Percentiles rank a stretch among this genome's conserved stretches.
Conservation (phyloP, 495 filamentous ascomycete species). For the Paragyromitra xinjiangensis region DNA sequence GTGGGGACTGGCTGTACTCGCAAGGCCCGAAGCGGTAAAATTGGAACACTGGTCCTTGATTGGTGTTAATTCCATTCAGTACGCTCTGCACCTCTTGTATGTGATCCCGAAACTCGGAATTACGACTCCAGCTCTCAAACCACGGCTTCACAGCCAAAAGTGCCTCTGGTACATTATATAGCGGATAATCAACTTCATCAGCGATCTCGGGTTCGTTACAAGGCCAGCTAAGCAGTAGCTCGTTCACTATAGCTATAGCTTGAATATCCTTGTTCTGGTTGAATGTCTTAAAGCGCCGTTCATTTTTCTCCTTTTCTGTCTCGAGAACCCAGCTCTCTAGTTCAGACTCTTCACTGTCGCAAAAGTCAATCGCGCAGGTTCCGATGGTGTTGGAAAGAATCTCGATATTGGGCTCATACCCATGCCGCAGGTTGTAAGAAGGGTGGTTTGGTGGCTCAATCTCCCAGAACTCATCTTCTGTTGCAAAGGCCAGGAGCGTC, state of each 20-base stretch:
- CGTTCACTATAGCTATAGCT: not conserved
- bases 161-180: not conserved
- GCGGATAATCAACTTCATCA: constrained; percentile 1
- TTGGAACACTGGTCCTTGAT: not conserved
- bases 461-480: constrained; percentile 42
- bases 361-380: constrained; percentile 8
- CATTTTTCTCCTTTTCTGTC: constrained; percentile 3
- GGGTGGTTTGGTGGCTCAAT: constrained; percentile 15
- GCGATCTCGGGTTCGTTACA: constrained; percentile 2
- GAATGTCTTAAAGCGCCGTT: constrained; percentile 28
- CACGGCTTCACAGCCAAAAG: not conserved
- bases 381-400: not conserved
- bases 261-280: constrained; percentile 8
- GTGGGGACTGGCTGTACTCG: constrained; percentile 5
- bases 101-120: constrained; percentile 21
- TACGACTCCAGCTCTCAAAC: constrained; percentile 26
- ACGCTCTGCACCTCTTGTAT: not conserved
- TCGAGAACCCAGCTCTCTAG: constrained; percentile 8
- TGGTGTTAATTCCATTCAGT: constrained; percentile 12
- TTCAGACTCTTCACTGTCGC: constrained; percentile 25
- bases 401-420: constrained; percentile 27
- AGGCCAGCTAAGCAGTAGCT: constrained; percentile 15
- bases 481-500: constrained; percentile 59
- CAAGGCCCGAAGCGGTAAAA: constrained; percentile 24
- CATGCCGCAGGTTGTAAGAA: constrained; percentile 24